phyloP scores from a whole-genome alignment of 2,329 filamentous ascomycete genomes.

The Venturia asperata region DNA sequence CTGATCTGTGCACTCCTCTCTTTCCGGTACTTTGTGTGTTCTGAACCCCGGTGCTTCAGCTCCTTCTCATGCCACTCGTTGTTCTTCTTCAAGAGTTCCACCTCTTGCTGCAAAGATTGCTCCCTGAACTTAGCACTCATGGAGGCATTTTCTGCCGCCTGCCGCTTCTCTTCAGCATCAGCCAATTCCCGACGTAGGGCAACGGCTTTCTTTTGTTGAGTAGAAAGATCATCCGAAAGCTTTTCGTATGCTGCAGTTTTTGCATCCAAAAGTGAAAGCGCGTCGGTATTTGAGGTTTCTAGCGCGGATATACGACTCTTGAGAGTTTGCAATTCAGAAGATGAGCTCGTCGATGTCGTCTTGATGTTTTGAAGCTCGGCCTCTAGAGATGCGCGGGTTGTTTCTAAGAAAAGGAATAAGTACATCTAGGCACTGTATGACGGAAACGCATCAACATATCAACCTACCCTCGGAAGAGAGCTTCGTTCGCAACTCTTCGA shows the following conservation, averaged over 20 bases:
- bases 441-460: background rate
- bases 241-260: conserved; percentile 83
- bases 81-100: conserved; percentile 80
- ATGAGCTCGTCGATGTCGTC: conserved; percentile 63
- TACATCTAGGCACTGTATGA: background rate
- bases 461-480: conserved; percentile 71
- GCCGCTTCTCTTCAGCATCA: conserved; percentile 72
- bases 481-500: conserved; percentile 73
- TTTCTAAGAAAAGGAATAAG: conserved; percentile 51
- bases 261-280: conserved; percentile 78
- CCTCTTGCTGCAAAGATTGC: conserved; percentile 81
- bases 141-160: conserved; percentile 70
- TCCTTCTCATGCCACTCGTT: conserved; percentile 91
- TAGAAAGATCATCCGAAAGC: conserved; percentile 76
- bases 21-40: conserved; percentile 84
- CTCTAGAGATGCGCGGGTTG: conserved; percentile 64
- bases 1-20: conserved; percentile 88
- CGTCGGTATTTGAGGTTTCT: conserved; percentile 87
- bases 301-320: conserved; percentile 78
- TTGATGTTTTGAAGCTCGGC: conserved; percentile 74
- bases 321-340: conserved; percentile 67
- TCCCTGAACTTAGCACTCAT: conserved; percentile 84
- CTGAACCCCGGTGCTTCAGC: conserved; percentile 79
- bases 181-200: conserved; percentile 78
- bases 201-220: conserved; percentile 81